Conservation (phyloP, 768 basidiomycete species). For the Rhizopogon rudus region DNA sequence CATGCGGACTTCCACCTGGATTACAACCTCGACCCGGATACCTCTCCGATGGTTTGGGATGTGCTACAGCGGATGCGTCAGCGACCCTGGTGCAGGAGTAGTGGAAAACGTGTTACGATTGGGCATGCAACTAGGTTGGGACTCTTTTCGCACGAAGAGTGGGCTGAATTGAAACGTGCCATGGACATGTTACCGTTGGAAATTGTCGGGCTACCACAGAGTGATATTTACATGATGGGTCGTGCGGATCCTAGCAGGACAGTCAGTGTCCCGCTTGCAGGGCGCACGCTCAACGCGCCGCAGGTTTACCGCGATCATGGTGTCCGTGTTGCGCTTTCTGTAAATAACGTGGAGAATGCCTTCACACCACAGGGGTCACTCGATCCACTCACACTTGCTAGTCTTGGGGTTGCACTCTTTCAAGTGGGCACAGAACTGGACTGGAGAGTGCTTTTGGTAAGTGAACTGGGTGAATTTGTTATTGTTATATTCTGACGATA, state of each 20-base stretch:
- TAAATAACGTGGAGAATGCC: constrained; percentile 64
- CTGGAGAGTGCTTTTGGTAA: constrained; percentile 43
- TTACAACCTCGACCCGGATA: constrained; percentile 51
- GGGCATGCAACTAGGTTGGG: constrained; percentile 60
- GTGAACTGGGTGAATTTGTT: constrained; percentile 12
- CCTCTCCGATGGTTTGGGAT: constrained; percentile 52
- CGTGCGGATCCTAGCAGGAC: constrained; percentile 22
- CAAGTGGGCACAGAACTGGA: constrained; percentile 48
- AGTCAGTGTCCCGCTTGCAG: constrained; percentile 31
- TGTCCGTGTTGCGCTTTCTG: constrained; percentile 48
- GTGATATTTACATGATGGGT: constrained; percentile 68
- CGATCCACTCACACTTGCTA: constrained; percentile 56
- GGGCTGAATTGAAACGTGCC: constrained; percentile 36
- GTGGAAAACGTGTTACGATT: constrained; percentile 39
- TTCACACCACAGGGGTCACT: constrained; percentile 66
- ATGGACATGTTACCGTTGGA: constrained; percentile 39
- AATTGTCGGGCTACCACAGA: constrained; percentile 57
- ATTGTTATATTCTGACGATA: background rate
- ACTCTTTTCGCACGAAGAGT: constrained; percentile 41
- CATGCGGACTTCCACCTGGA: constrained; percentile 66
- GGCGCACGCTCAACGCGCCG: constrained; percentile 53
- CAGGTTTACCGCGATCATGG: constrained; percentile 39
- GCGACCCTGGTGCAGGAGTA: constrained; percentile 19
- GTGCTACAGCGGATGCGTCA: constrained; percentile 39
- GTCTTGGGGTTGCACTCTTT: constrained; percentile 55